Evolutionary conservation across 495 filamentous ascomycete genomes (phyloP).

Genomic region (Cercophora sp.): DNA sequence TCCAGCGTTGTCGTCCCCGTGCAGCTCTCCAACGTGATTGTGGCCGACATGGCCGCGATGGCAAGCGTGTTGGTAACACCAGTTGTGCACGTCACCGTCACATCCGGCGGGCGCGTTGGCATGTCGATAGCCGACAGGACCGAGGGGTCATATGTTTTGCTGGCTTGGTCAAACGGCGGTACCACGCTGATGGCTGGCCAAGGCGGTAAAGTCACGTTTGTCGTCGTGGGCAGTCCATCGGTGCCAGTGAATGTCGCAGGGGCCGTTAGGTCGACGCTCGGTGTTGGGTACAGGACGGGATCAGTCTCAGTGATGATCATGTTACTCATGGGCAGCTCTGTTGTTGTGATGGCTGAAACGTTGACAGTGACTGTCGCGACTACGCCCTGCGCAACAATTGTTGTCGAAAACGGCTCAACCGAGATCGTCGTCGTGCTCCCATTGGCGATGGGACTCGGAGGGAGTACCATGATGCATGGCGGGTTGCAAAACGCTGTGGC

Average conservation of each 20-base stretch:
- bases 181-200: not conserved
- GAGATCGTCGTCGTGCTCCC: constrained; percentile 14
- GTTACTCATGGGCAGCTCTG: not conserved
- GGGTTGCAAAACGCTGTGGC: constrained; percentile 9
- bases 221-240: not conserved
- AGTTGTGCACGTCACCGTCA: too few species aligned
- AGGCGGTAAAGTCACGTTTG: not conserved
- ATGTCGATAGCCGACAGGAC: too few species aligned
- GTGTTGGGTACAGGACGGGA: not conserved
- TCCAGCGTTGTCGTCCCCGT: not conserved
- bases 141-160: too few species aligned
- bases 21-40: not conserved
- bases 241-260: not conserved
- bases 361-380: not conserved
- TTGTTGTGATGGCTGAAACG: not conserved
- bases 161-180: not conserved
- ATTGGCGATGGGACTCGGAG: constrained; percentile 10
- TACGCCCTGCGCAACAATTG: not conserved
- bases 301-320: not conserved
- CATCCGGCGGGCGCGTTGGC: too few species aligned
- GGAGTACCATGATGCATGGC: constrained; percentile 17
- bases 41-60: not conserved
- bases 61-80: not conserved
- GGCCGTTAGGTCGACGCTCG: not conserved
- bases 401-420: not conserved